phyloP scores from a whole-genome alignment of 1,284 basidiomycete species.

The Ceratobasidium sp. region DNA sequence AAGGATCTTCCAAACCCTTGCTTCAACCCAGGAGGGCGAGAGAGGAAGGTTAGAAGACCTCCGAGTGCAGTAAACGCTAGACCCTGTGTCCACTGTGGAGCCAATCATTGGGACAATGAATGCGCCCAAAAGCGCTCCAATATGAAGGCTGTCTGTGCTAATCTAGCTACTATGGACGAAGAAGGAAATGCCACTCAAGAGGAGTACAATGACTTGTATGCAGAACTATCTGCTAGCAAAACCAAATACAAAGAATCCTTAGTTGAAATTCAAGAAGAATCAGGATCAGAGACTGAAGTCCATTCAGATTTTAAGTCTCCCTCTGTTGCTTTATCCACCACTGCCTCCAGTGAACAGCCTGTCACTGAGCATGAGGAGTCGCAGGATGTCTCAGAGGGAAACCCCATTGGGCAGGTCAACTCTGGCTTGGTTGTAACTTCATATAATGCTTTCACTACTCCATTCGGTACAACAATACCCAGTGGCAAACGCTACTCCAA shows the following conservation, averaged over 20 bases:
- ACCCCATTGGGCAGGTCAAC: not conserved
- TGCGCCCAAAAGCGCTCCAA: conserved; percentile 52
- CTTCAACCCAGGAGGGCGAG: conserved; percentile 56
- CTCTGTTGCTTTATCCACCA: not conserved
- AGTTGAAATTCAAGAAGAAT: not conserved
- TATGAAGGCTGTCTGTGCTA: conserved; percentile 48
- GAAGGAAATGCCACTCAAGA: conserved; percentile 51
- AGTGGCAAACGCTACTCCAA: not conserved
- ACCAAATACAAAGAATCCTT: not conserved
- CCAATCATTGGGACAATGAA: conserved; percentile 58
- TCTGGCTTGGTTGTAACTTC: not conserved
- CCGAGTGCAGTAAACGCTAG: conserved; percentile 53
- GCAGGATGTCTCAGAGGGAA: conserved; percentile 1
- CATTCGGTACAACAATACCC: not conserved
- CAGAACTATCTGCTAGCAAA: too few species aligned
- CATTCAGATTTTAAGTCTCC: conserved; percentile 7
- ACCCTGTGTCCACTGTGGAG: conserved; percentile 59
- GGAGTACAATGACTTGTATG: conserved; percentile 52
- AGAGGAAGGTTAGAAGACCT: conserved; percentile 54
- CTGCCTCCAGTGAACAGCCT: not conserved
- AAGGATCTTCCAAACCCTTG: conserved; percentile 40
- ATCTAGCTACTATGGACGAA: conserved; percentile 41
- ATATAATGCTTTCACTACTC: not conserved
- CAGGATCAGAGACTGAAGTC: not conserved
- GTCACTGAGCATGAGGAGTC: not conserved